Evolutionary conservation across 208 protist genomes (phyloP), one percentile per base, ranked within the genome.

Genomic region (Trypanosoma caninum): DNA sequence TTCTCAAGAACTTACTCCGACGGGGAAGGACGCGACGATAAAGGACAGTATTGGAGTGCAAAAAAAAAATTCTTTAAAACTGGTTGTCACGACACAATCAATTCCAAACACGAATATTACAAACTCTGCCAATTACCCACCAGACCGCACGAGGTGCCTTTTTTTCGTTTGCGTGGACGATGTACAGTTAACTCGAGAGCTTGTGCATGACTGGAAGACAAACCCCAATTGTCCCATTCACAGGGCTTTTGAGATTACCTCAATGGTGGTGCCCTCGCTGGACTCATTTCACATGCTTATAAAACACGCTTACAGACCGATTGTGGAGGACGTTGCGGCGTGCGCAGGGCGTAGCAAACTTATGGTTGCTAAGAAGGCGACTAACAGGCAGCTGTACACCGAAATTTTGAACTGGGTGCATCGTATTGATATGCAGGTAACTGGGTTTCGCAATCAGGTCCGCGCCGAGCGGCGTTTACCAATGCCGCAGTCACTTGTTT

Each of bases 331-430:
- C 59, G 65, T 93, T 25, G 79, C 82, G 48, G 48, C 69, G 47
- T 59, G 53, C 2, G 66, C 57, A 5, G 72, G 56, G 20, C 76
- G 76, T 59, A 73, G 60, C 42, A 44, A 34, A 1, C 35, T 28
- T 20, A 33, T 44, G 6, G 70, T 54, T 4, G 57, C 51, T 1
- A 74, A 70, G 44, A 61, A 64, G 30, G 38, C 51, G 31, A 61
- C 63, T 35, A 90, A 87, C 50, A 83, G 74, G 31, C 82, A 96
- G 51, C 71, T 96, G 20, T 91, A 89, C 66, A 71, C 59, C 2
- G 91, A 96, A 54, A 91, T 96, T 13, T 61, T 89, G 38, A 81
- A 80, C 54, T 93, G 87, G 84, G 77, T 96, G 62, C 75, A 80
- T 20, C 80, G 91, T 14, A 63, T 96, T n/a, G 82, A 90, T 62